phyloP scores from a whole-genome alignment of 306 rosid species.

The Sicyos baderoa region DNA sequence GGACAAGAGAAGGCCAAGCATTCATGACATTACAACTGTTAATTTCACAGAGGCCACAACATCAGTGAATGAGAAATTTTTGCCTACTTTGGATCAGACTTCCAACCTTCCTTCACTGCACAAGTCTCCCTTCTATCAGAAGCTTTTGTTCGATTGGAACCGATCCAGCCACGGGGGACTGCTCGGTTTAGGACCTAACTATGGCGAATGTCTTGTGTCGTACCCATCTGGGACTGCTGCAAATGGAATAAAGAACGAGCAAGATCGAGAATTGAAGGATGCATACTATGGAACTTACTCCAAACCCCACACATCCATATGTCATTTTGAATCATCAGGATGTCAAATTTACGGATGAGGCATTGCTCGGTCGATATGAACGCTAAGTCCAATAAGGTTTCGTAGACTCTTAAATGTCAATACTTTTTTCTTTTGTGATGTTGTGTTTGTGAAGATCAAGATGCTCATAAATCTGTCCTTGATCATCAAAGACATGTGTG shows the following conservation, averaged over 20 bases:
- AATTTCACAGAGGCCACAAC: constrained; percentile 45
- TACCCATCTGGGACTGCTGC: constrained; percentile 34
- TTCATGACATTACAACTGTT: constrained; percentile 79
- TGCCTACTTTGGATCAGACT: constrained; percentile 32
- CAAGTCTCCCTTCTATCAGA: constrained; percentile 38
- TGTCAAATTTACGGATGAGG: constrained; percentile 35
- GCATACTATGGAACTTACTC: constrained; percentile 46
- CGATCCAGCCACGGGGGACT: background rate
- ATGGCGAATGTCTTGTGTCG: background rate
- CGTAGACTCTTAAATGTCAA: constrained; percentile 13
- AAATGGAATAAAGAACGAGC: constrained; percentile 36
- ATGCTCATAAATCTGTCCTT: background rate
- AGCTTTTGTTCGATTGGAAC: constrained; percentile 24
- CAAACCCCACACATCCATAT: constrained; percentile 31
- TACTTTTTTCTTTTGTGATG: background rate
- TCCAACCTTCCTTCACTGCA: constrained; percentile 32
- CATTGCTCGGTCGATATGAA: constrained; percentile 25
- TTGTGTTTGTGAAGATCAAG: constrained; percentile 12
- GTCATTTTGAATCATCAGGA: constrained; percentile 30
- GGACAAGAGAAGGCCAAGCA: constrained; percentile 85
- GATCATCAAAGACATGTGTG: constrained; percentile 10
- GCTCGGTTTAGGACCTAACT: constrained; percentile 10
- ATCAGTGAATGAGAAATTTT: constrained; percentile 29
- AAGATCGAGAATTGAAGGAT: constrained; percentile 34
- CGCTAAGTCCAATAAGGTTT: constrained; percentile 28